Conservation (phyloP, 495 filamentous ascomycete species). For the Hamigera avellanea region DNA sequence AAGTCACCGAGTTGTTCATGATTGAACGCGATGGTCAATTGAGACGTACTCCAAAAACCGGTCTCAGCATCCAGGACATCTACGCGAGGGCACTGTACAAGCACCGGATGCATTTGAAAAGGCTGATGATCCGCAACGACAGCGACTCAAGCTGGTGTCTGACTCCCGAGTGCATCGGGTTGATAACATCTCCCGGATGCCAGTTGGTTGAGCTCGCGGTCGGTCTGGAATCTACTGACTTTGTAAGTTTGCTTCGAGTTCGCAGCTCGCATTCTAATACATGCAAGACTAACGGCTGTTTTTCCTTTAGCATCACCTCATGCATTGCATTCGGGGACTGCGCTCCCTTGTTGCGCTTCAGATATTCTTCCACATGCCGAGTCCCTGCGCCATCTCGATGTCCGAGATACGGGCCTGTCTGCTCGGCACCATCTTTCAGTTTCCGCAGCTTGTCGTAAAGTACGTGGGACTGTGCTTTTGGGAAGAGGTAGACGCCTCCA, state of each 20-base stretch:
- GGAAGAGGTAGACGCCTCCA: background rate
- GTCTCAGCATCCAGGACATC: slow-evolving; percentile 38
- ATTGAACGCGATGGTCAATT: slow-evolving; percentile 38
- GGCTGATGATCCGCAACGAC: slow-evolving; percentile 22
- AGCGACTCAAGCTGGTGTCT: slow-evolving; percentile 41
- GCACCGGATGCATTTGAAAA: slow-evolving; percentile 12
- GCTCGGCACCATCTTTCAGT: slow-evolving; percentile 2
- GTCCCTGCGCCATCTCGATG: background rate
- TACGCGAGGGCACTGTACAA: slow-evolving; percentile 27
- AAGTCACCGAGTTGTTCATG: slow-evolving; percentile 44
- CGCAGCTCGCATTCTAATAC: background rate
- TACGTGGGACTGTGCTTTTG: slow-evolving; percentile 4
- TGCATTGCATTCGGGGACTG: slow-evolving; percentile 5
- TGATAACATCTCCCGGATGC: slow-evolving; percentile 34
- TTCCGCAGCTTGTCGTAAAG: background rate
- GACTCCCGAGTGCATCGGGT: slow-evolving; percentile 33
- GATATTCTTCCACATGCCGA: slow-evolving; percentile 2
- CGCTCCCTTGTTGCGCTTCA: slow-evolving; percentile 5
- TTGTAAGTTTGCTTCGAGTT: slow-evolving; percentile 28
- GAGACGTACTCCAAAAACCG: slow-evolving; percentile 35
- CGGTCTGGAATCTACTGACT: slow-evolving; percentile 33
- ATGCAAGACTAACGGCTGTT: background rate
- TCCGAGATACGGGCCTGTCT: slow-evolving; percentile 2
- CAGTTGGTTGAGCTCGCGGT: slow-evolving; percentile 41
- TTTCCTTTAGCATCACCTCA: slow-evolving; percentile 2